Evolutionary conservation across 331 rosid genomes (phyloP).

Genomic region (Spiraea crenata): DNA sequence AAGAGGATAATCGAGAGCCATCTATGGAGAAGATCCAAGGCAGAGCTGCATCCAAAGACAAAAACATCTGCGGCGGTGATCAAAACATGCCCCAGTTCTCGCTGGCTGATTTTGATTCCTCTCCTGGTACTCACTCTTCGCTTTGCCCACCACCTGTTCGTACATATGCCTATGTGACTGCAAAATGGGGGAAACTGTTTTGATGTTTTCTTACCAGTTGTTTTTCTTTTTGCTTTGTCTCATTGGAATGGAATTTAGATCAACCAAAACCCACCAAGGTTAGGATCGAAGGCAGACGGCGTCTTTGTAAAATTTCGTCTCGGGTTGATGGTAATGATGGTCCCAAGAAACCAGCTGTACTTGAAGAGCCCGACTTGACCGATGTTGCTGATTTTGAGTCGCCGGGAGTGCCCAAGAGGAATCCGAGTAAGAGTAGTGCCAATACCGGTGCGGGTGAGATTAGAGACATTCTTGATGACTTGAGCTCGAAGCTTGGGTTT

Average conservation of each 20-base stretch:
- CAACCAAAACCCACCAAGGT: constrained; percentile 51
- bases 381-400: constrained; percentile 54
- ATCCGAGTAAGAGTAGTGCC: constrained; percentile 18
- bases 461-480: constrained; percentile 68
- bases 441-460: constrained; percentile 56
- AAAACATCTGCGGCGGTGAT: constrained; percentile 8
- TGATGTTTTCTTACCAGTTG: background rate
- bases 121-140: constrained; percentile 30
- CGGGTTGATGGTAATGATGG: constrained; percentile 15
- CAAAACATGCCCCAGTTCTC: constrained; percentile 47
- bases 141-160: background rate
- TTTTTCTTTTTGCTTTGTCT: background rate
- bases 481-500: constrained; percentile 68
- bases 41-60: constrained; percentile 10
- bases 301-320: constrained; percentile 64
- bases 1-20: constrained; percentile 28
- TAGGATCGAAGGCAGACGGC: constrained; percentile 71
- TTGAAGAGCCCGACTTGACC: constrained; percentile 34
- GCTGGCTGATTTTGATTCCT: constrained; percentile 31
- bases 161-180: background rate
- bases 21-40: constrained; percentile 22
- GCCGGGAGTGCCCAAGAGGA: constrained; percentile 27
- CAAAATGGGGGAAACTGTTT: background rate
- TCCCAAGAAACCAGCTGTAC: constrained; percentile 15
- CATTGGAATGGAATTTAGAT: constrained; percentile 22